These are phyloP conservation scores for Elongisporangium undulatum DNA, from an alignment of 352 stramenopile genomes.

Conservation along the genomic window DNA sequence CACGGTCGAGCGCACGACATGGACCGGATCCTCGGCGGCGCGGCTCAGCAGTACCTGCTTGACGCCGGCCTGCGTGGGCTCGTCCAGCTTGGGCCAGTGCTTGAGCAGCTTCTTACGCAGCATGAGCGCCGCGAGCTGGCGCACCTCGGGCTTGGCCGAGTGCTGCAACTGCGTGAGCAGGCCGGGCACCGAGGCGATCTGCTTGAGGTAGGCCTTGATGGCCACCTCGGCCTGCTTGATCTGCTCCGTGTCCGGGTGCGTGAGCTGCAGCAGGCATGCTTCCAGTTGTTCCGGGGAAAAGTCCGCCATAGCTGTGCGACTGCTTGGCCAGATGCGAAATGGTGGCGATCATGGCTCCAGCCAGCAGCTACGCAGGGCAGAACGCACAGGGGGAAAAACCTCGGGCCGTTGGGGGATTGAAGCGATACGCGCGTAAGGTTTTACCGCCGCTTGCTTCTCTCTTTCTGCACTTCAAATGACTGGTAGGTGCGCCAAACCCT, in stretches of 20 bases:
- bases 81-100: slow-evolving; percentile 91
- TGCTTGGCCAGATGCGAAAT: slow-evolving; percentile 1
- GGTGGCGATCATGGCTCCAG: neutral
- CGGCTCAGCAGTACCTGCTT: slow-evolving; percentile 88
- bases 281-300: slow-evolving; percentile 83
- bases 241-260: slow-evolving; percentile 91
- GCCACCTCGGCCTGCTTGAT: slow-evolving; percentile 93
- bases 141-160: slow-evolving; percentile 74
- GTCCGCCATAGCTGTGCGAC: slow-evolving; percentile 54
- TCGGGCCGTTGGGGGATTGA: neutral
- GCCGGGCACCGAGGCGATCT: slow-evolving; percentile 76
- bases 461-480: neutral
- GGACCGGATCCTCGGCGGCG: slow-evolving; percentile 81
- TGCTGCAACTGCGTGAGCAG: slow-evolving; percentile 89
- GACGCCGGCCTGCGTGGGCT: slow-evolving; percentile 59
- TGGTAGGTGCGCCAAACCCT: neutral
- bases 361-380: neutral
- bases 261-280: slow-evolving; percentile 87
- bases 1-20: slow-evolving; percentile 86
- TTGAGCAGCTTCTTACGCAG: slow-evolving; percentile 93
- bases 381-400: too few species aligned
- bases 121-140: slow-evolving; percentile 91
- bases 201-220: slow-evolving; percentile 93
- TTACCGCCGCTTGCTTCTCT: neutral
- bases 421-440: neutral